These are phyloP conservation scores for Cyberlindnera galapagoensis DNA, from an alignment of 805 yeast species.

Conservation along the genomic window DNA sequence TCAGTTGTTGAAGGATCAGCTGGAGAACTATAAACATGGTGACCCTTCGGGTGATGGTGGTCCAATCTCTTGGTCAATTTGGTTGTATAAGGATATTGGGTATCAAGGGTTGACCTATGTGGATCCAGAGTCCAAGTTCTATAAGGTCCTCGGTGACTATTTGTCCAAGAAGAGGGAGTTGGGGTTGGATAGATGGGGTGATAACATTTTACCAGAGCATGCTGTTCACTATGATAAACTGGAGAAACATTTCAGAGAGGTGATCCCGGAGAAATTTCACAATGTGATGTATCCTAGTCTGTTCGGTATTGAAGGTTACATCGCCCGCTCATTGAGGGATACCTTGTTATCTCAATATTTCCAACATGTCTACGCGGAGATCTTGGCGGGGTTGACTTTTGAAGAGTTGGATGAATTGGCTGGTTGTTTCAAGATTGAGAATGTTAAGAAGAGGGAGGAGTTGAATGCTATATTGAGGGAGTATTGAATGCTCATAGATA, in stretches of 20 bases:
- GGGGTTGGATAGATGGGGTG: conserved; percentile 47
- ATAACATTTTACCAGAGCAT: conserved; percentile 35
- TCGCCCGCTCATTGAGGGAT: conserved; percentile 35
- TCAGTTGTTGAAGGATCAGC: conserved; percentile 38
- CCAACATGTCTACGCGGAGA: conserved; percentile 41
- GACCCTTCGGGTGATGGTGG: conserved; percentile 42
- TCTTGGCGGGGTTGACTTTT: conserved; percentile 33
- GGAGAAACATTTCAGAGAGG: conserved; percentile 30
- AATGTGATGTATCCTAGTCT: conserved; percentile 34
- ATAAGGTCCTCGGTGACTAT: conserved; percentile 35
- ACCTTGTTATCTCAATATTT: conserved; percentile 37
- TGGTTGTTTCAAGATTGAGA: conserved; percentile 44
- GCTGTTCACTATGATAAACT: conserved; percentile 32
- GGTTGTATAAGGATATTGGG: conserved; percentile 49
- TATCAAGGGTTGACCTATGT: conserved; percentile 44
- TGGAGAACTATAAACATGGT: conserved; percentile 36
- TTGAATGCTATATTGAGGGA: conserved; percentile 27
- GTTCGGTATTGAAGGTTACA: conserved; percentile 33
- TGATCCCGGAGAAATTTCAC: conserved; percentile 35
- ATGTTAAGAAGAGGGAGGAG: conserved; percentile 34
- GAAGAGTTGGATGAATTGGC: conserved; percentile 47
- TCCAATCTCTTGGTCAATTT: conserved; percentile 45
- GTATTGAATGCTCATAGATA: too few species aligned
- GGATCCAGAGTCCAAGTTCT: conserved; percentile 38
- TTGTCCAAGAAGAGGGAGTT: conserved; percentile 36